Conservation (phyloP, 2,329 filamentous ascomycete species). For the Sarocladium strictum region DNA sequence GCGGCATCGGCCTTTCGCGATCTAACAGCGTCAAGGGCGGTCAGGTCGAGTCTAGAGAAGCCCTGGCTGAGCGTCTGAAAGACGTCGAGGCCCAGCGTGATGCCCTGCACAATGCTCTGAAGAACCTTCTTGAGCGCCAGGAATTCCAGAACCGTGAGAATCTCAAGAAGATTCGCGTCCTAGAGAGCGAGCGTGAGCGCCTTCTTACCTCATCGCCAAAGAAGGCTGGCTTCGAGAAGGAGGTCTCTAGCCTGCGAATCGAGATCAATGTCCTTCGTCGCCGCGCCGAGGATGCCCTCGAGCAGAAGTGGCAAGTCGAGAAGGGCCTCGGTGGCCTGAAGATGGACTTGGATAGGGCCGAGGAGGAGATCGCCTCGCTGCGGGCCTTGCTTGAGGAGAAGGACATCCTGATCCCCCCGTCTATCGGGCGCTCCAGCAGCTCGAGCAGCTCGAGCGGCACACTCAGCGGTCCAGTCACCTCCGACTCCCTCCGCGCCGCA, state of each 20-base stretch:
- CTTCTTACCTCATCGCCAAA: slow-evolving; percentile 64
- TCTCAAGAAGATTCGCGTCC: slow-evolving; percentile 67
- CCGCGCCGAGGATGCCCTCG: slow-evolving; percentile 86
- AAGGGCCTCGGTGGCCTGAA: slow-evolving; percentile 83
- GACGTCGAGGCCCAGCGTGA: slow-evolving; percentile 93
- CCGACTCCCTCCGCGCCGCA: slow-evolving; percentile 65
- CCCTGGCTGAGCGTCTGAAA: slow-evolving; percentile 73
- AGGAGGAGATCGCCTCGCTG: slow-evolving; percentile 85
- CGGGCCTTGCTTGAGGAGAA: slow-evolving; percentile 73
- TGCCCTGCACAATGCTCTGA: slow-evolving; percentile 81
- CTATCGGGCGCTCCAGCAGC: slow-evolving; percentile 40
- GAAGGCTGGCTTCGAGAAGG: slow-evolving; percentile 74
- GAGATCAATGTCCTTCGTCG: slow-evolving; percentile 81
- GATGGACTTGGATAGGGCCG: slow-evolving; percentile 93
- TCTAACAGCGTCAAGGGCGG: slow-evolving; percentile 51
- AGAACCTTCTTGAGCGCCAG: slow-evolving; percentile 78
- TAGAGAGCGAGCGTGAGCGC: slow-evolving; percentile 74
- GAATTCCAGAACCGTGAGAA: slow-evolving; percentile 80
- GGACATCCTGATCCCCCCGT: slow-evolving; percentile 68
- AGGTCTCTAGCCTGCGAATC: slow-evolving; percentile 71
- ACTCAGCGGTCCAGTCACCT: slow-evolving; percentile 46
- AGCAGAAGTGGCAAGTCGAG: slow-evolving; percentile 94
- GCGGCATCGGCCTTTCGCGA: slow-evolving; percentile 44
- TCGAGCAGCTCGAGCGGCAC: slow-evolving; percentile 23
- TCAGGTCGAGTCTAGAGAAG: slow-evolving; percentile 56